Percentiles rank a stretch among this genome's conserved stretches.
These are phyloP conservation scores for Plasmodium cynomolgi DNA, from an alignment of 169 alveolate genomes.

Conservation along the genomic window DNA sequence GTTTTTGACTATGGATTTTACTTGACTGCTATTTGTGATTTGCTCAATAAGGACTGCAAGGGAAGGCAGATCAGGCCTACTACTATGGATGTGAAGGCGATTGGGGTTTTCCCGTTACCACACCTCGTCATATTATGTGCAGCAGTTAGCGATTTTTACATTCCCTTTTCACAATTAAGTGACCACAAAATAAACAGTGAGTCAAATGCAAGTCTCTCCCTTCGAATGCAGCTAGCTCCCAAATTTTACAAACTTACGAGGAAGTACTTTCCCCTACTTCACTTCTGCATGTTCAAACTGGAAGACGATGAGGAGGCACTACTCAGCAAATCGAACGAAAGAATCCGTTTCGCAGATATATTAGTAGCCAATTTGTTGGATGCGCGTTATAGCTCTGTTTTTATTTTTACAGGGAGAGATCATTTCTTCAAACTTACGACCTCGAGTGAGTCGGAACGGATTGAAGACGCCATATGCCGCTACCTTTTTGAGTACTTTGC, in stretches of 20 bases:
- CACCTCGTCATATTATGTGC: slow-evolving; percentile 83
- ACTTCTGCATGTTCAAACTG: slow-evolving; percentile 36
- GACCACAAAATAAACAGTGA: slow-evolving; percentile 52
- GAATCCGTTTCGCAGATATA: slow-evolving; percentile 23
- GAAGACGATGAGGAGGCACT: slow-evolving; percentile 25
- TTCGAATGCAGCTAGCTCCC: slow-evolving; percentile 28
- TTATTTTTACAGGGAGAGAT: not conserved
- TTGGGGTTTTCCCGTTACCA: not conserved
- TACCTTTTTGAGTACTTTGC: slow-evolving; percentile 12
- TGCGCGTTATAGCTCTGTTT: slow-evolving; percentile 14
- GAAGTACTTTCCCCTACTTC: slow-evolving; percentile 14
- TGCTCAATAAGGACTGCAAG: not conserved
- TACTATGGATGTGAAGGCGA: not conserved
- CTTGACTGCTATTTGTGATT: slow-evolving; percentile 63
- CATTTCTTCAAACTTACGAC: slow-evolving; percentile 2
- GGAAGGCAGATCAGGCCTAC: not conserved
- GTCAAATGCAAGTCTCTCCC: not conserved
- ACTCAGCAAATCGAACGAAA: slow-evolving; percentile 7
- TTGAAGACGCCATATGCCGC: slow-evolving; percentile 25
- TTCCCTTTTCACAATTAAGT: slow-evolving; percentile 76
- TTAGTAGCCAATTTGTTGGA: slow-evolving; percentile 37
- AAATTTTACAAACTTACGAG: slow-evolving; percentile 25
- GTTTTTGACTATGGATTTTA: slow-evolving; percentile 77
- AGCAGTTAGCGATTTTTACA: slow-evolving; percentile 92
- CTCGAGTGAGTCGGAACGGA: not conserved